Evolutionary conservation across 306 rosid genomes (phyloP).

Genomic region (Mimosa pudica): DNA sequence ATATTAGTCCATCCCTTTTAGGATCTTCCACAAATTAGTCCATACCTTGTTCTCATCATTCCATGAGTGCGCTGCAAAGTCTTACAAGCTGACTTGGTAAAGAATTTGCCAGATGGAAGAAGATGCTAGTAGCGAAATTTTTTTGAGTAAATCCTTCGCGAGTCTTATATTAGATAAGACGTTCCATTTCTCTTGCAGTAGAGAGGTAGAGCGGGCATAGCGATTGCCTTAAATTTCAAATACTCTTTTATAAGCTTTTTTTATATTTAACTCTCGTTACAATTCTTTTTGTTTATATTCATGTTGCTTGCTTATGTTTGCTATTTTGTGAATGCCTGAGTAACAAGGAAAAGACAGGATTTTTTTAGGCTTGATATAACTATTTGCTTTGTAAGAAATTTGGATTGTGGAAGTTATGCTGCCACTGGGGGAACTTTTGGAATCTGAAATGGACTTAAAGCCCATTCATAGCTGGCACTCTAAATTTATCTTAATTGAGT

Average conservation of each 20-base stretch:
- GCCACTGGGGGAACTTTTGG: neutral
- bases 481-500: conserved; percentile 4
- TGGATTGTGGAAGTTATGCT: neutral
- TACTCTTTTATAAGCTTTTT: neutral
- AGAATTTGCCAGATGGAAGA: no score
- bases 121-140: no score
- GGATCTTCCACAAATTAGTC: no score
- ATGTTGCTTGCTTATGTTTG: conserved; percentile 2
- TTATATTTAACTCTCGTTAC: neutral
- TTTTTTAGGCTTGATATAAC: neutral
- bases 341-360: neutral
- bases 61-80: no score
- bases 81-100: no score
- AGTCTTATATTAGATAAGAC: conserved; percentile 9
- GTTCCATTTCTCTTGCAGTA: neutral
- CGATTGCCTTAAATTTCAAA: neutral
- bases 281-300: neutral
- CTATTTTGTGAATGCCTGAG: neutral
- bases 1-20: no score
- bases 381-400: neutral
- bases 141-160: neutral
- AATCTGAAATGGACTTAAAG: neutral
- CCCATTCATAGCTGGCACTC: neutral
- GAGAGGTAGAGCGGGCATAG: neutral
- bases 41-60: no score